phyloP scores from a whole-genome alignment of 768 basidiomycete genomes.

The Lentinula sp. region DNA sequence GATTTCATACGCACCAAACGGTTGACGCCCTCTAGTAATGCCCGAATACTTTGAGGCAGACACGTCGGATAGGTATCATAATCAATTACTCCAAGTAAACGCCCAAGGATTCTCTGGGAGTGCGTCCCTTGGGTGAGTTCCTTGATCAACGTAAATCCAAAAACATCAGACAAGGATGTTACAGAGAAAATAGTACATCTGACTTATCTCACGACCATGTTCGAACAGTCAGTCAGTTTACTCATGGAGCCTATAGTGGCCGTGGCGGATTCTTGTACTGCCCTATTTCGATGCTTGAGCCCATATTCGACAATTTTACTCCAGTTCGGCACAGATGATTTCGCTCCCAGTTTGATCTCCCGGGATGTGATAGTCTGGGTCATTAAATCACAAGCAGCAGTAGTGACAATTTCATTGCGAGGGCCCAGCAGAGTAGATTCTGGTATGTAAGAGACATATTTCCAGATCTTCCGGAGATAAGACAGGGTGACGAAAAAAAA shows the following conservation, averaged over 20 bases:
- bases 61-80: conserved; percentile 53
- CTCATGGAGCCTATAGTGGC: conserved; percentile 66
- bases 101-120: conserved; percentile 70
- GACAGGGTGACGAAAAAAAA: background rate
- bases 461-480: conserved; percentile 51
- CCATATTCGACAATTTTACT: conserved; percentile 61
- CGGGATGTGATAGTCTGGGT: conserved; percentile 53
- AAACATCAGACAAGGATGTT: conserved; percentile 7
- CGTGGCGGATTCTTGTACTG: conserved; percentile 77
- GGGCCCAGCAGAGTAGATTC: conserved; percentile 54
- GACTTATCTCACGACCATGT: conserved; percentile 70
- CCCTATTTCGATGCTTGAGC: conserved; percentile 56
- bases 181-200: conserved; percentile 9
- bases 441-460: conserved; percentile 49
- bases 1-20: conserved; percentile 35
- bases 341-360: conserved; percentile 38
- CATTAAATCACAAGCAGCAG: conserved; percentile 69
- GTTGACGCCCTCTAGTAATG: conserved; percentile 56
- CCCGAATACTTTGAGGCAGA: conserved; percentile 46
- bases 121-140: conserved; percentile 49
- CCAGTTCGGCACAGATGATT: conserved; percentile 56
- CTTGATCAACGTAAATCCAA: conserved; percentile 46
- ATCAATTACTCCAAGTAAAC: conserved; percentile 61
- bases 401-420: conserved; percentile 66
- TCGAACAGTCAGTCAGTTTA: conserved; percentile 57